phyloP scores from a whole-genome alignment of 2,329 filamentous ascomycete species.

The Ceratocystis eucalypticola region DNA sequence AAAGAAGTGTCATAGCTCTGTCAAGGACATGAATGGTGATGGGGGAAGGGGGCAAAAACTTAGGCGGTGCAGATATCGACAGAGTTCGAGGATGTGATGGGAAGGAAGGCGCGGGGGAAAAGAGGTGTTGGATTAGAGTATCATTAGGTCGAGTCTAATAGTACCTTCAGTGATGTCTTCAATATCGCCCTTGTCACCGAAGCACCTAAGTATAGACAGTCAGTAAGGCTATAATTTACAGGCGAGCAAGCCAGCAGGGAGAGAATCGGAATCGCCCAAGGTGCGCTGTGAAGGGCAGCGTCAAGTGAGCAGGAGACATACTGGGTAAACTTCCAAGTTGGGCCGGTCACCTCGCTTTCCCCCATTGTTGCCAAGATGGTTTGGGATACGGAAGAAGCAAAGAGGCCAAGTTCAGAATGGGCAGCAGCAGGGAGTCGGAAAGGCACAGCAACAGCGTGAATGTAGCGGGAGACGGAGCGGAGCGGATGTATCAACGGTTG shows the following conservation, averaged over 20 bases:
- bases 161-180: constrained; percentile 96
- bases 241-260: background rate
- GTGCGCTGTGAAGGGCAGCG: background rate
- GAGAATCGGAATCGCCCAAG: background rate
- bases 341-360: constrained; percentile 84
- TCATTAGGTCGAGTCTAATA: constrained; percentile 20
- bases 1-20: background rate
- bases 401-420: constrained; percentile 2
- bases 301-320: constrained; percentile 38
- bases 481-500: background rate
- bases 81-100: background rate
- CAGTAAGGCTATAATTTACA: constrained; percentile 1
- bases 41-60: background rate
- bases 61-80: background rate
- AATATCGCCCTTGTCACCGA: constrained; percentile 98
- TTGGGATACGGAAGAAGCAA: constrained; percentile 31
- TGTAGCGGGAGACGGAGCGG: background rate
- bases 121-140: background rate
- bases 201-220: constrained; percentile 53
- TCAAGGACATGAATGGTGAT: background rate
- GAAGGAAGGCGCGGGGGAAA: background rate
- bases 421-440: background rate
- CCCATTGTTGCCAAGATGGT: constrained; percentile 72
- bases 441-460: background rate
- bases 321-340: constrained; percentile 99